Conservation (phyloP, 768 basidiomycete species). For the Clitopilus hobsonii region DNA sequence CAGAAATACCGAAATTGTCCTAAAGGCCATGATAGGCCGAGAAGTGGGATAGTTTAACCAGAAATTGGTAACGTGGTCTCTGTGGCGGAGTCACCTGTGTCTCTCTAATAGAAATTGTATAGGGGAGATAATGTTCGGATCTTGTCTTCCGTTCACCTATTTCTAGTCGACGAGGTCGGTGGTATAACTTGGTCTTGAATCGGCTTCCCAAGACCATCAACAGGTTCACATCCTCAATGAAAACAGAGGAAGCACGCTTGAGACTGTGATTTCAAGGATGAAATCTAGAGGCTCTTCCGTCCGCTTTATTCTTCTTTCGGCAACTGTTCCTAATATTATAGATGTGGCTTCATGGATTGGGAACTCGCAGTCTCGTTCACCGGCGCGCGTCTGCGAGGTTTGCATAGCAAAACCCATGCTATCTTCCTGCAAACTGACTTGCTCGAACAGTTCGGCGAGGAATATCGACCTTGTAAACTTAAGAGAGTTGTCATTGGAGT, state of each 20-base stretch:
- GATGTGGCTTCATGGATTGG: constrained; percentile 92
- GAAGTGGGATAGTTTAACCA: constrained; percentile 94
- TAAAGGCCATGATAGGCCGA: no score
- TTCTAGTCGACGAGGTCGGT: constrained; percentile 87
- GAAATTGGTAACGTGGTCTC: constrained; percentile 84
- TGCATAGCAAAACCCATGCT: not conserved
- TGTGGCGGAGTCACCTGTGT: no score
- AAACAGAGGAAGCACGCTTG: constrained; percentile 83
- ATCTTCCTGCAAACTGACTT: not conserved
- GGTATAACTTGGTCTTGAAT: not conserved
- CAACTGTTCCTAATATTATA: constrained; percentile 89
- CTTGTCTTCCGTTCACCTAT: constrained; percentile 67
- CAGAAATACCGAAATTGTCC: no score
- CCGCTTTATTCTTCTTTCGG: constrained; percentile 87
- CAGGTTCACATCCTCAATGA: constrained; percentile 94
- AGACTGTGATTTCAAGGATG: constrained; percentile 95
- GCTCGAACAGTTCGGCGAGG: constrained; percentile 77
- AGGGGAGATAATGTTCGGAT: constrained; percentile 65
- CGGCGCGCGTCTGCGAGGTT: constrained; percentile 72
- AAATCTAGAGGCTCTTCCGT: constrained; percentile 64
- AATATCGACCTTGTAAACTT: constrained; percentile 84
- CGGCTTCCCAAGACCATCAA: not conserved
- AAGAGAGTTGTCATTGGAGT: constrained; percentile 70
- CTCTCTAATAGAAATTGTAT: not conserved
- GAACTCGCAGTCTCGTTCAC: constrained; percentile 26